Conservation (phyloP, 345 rosid genomes). For the Gossypium mustelinum region DNA sequence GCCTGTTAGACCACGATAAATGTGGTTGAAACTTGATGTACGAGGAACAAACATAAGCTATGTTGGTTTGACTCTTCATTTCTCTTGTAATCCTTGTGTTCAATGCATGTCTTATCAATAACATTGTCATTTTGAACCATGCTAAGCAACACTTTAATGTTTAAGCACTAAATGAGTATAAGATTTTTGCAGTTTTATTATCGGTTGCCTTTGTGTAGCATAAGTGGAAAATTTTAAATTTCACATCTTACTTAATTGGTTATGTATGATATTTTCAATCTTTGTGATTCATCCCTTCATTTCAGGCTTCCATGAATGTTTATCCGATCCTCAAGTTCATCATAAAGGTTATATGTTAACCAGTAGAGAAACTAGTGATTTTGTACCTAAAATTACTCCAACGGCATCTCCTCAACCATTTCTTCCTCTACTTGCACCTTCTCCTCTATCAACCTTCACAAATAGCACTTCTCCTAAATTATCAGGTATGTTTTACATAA, state of each 20-base stretch:
- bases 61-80: background rate
- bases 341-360: slow-evolving; percentile 14
- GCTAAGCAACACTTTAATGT: background rate
- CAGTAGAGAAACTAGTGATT: slow-evolving; percentile 27
- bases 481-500: slow-evolving; percentile 52
- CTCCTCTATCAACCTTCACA: slow-evolving; percentile 74
- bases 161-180: background rate
- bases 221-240: background rate
- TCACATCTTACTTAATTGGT: background rate
- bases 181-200: background rate
- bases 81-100: background rate
- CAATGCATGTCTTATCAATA: background rate
- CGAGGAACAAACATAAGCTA: background rate
- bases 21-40: too few relatives aligned
- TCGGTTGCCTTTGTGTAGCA: background rate
- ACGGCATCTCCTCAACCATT: slow-evolving; percentile 73
- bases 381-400: slow-evolving; percentile 70
- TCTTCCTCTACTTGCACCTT: slow-evolving; percentile 86
- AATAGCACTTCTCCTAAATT: slow-evolving; percentile 56
- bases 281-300: background rate
- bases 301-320: slow-evolving; percentile 50
- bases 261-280: too few relatives aligned
- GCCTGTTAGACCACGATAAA: too few relatives aligned
- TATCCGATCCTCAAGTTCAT: slow-evolving; percentile 25
- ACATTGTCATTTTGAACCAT: background rate